A percentile compares a stretch with the other conserved stretches of the same genome.
Conservation (phyloP, 768 basidiomycete species). For the Mycena leptocephala region DNA sequence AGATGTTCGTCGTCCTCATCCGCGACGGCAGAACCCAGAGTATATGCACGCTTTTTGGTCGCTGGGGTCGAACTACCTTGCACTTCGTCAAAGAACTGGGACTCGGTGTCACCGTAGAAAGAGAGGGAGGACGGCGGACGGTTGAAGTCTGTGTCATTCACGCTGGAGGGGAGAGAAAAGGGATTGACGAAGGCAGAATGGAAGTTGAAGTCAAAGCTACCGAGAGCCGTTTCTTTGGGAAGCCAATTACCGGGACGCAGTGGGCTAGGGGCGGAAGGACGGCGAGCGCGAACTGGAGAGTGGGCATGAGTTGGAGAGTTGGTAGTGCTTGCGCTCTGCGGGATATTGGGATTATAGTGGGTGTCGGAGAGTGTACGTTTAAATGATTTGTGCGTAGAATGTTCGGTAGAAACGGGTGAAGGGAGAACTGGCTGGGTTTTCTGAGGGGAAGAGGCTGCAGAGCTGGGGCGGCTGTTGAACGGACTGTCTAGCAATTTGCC, state of each 20-base stretch:
- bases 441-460: constrained; percentile 56
- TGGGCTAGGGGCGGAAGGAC: constrained; percentile 40
- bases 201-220: constrained; percentile 24
- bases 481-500: constrained; percentile 57
- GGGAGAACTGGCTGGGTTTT: constrained; percentile 19
- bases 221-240: constrained; percentile 6
- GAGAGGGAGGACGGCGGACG: constrained; percentile 43
- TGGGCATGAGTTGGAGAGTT: constrained; percentile 30
- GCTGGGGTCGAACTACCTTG: constrained; percentile 31
- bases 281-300: constrained; percentile 31
- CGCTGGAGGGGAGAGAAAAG: constrained; percentile 27
- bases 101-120: constrained; percentile 36
- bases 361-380: constrained; percentile 59
- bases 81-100: constrained; percentile 33
- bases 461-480: constrained; percentile 62
- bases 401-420: neutral
- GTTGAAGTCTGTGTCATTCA: constrained; percentile 37
- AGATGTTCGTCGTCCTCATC: constrained; percentile 27
- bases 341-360: constrained; percentile 37
- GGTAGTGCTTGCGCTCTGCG: constrained; percentile 28
- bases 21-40: neutral
- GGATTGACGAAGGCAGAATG: constrained; percentile 26
- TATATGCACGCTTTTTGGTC: constrained; percentile 17
- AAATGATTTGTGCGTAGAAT: constrained; percentile 35
- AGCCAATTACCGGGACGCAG: constrained; percentile 28